Evolutionary conservation across 192 early-diverging fungal species (phyloP), one percentile per base, ranked within the genome.

Genomic region (Gaertneriomyces sp.): DNA sequence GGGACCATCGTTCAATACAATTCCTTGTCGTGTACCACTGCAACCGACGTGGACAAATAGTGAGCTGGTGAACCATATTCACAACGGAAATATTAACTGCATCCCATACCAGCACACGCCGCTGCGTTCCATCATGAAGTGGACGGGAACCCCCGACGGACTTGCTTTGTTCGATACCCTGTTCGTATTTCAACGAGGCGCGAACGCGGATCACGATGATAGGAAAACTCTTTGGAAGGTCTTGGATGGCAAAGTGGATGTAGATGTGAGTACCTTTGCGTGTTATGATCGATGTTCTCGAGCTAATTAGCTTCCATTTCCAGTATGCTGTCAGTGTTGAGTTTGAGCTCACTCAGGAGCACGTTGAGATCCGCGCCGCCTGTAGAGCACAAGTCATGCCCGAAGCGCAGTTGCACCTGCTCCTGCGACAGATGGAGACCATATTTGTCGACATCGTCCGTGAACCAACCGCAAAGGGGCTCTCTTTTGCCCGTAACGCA

Each of bases 1-100:
- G 16, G 67, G 67, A 8, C 67, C 67, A 20, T 54, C 51, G 19
- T 53, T 69, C 47, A 69, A 69, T 46, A 69, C 67, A n/a, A 64
- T 69, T 42, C 67, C 67, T 42, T 51, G 47, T 46, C 67, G 67
- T 45, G 60, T 63, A 6, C 42, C 16, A 42, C 16, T 67, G 11
- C 12, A 14, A 14, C 65, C 10, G 25, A 11, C 11, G n/a, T 12
- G 33, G 39, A 45, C 67, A 16, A 64, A 64, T 40, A 9, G 3
- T 7, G 47, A 60, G 14, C 11, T 67, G n/a, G 43, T 60, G 8
- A 41, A 17, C 4, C 7, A 12, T 11, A 14, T 60, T 9, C 67
- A 69, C 40, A 12, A 12, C 9, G n/a, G 9, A 9, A 69, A 69
- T 40, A 55, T 69, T n/a, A 60, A 17, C 7, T 12, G 25, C 46